Percentiles rank a stretch among this genome's conserved stretches.
phyloP scores from a whole-genome alignment of 495 filamentous ascomycete species.

The Aspergillus cristatus region DNA sequence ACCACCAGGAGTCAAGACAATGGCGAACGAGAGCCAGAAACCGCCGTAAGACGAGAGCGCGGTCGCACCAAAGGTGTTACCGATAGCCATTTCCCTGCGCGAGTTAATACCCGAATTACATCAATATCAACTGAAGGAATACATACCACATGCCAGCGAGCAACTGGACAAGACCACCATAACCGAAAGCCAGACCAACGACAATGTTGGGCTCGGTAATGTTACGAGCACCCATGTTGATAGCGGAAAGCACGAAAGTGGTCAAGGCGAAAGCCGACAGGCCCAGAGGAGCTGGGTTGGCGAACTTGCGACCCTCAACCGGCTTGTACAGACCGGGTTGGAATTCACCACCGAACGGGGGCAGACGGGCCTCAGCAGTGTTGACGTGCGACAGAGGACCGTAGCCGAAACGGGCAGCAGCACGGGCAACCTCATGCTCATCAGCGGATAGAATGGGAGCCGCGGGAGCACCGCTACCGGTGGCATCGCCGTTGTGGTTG shows the following conservation, averaged over 20 bases:
- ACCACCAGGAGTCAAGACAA: slow-evolving; percentile 76
- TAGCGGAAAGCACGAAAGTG: slow-evolving; percentile 80
- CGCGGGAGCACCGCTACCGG: slow-evolving; percentile 12
- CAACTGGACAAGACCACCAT: slow-evolving; percentile 85
- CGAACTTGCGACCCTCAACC: slow-evolving; percentile 70
- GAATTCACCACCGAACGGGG: slow-evolving; percentile 91
- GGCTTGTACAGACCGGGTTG: slow-evolving; percentile 86
- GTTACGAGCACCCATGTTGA: slow-evolving; percentile 66
- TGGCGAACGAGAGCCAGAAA: slow-evolving; percentile 91
- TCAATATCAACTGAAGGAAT: neutral
- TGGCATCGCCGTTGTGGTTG: neutral
- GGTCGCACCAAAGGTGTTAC: slow-evolving; percentile 96
- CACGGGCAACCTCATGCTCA: slow-evolving; percentile 36
- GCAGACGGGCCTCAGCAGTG: slow-evolving; percentile 51
- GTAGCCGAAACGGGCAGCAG: slow-evolving; percentile 44
- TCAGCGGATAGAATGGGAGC: slow-evolving; percentile 34
- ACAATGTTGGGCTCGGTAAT: slow-evolving; percentile 57
- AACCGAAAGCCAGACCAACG: slow-evolving; percentile 62
- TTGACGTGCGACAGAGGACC: slow-evolving; percentile 64
- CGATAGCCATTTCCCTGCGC: slow-evolving; percentile 91
- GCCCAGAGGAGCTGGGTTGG: slow-evolving; percentile 80
- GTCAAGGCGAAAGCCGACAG: slow-evolving; percentile 89
- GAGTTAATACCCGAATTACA: slow-evolving; percentile 3
- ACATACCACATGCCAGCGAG: slow-evolving; percentile 97
- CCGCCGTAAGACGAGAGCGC: slow-evolving; percentile 94